phyloP scores from a whole-genome alignment of 352 stramenopile species.

The Globisporangium parvum region DNA sequence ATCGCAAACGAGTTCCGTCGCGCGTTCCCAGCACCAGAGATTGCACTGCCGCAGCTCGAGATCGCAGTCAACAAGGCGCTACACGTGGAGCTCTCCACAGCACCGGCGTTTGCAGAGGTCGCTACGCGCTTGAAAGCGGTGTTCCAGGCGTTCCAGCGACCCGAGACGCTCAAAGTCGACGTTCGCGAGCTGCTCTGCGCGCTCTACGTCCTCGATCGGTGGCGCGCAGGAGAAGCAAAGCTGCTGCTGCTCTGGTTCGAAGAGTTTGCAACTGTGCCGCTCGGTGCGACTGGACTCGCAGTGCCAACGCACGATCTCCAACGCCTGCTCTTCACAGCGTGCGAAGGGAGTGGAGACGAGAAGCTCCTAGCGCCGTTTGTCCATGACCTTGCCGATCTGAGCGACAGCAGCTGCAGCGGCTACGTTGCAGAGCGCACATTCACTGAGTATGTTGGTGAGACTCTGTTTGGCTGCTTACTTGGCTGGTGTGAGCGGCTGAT shows the following conservation, averaged over 20 bases:
- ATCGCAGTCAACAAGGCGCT: slow-evolving; percentile 25
- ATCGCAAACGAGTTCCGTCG: slow-evolving; percentile 25
- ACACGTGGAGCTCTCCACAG: slow-evolving; percentile 9
- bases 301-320: slow-evolving; percentile 22
- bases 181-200: slow-evolving; percentile 41
- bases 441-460: slow-evolving; percentile 17
- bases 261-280: slow-evolving; percentile 28
- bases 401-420: slow-evolving; percentile 4
- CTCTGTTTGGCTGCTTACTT: neutral
- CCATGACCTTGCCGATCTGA: neutral
- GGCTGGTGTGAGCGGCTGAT: neutral
- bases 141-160: slow-evolving; percentile 30
- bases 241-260: slow-evolving; percentile 50
- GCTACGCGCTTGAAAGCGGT: slow-evolving; percentile 16
- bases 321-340: slow-evolving; percentile 28
- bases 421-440: slow-evolving; percentile 15
- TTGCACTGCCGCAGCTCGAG: slow-evolving; percentile 38
- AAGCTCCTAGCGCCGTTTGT: slow-evolving; percentile 26
- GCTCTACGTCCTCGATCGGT: slow-evolving; percentile 42
- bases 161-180: slow-evolving; percentile 22
- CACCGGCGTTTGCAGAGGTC: slow-evolving; percentile 7
- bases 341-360: slow-evolving; percentile 35
- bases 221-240: slow-evolving; percentile 35
- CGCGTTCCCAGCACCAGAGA: slow-evolving; percentile 15
- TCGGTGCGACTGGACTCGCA: slow-evolving; percentile 4